Evolutionary conservation across 225 moss, liverwort and hornwort genomes (phyloP).

Genomic region (Pseudoscleropodium purum): DNA sequence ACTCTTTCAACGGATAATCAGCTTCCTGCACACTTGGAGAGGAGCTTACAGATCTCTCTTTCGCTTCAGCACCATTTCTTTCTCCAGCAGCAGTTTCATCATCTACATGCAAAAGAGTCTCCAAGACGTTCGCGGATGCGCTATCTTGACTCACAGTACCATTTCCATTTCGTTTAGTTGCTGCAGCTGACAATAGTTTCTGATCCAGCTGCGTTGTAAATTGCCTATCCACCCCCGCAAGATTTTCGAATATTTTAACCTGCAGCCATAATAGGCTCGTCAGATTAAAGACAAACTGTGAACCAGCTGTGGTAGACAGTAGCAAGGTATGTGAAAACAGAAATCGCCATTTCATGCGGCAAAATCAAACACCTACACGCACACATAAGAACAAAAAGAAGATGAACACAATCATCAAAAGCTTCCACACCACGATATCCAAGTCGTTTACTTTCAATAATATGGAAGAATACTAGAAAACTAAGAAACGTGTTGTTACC

Average conservation of each 20-base stretch:
- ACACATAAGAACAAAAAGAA: background rate
- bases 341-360: background rate
- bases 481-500: conserved; percentile 21
- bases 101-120: conserved; percentile 1
- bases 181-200: conserved; percentile 43
- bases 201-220: conserved; percentile 70
- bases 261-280: conserved; percentile 21
- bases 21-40: conserved; percentile 2
- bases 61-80: background rate
- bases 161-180: background rate
- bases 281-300: background rate
- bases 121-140: background rate
- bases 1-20: conserved; percentile 1
- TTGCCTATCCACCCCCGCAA: conserved; percentile 69
- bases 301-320: background rate
- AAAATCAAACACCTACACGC: background rate
- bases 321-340: background rate
- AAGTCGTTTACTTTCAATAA: background rate
- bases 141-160: background rate
- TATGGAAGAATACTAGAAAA: background rate
- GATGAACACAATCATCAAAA: background rate
- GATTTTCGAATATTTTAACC: conserved; percentile 74
- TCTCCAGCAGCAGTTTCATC: background rate
- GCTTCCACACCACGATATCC: background rate
- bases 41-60: background rate